Base-by-base conservation (phyloP, 768 basidiomycete genomes). In the Leccinum subgranulosum region DNA sequence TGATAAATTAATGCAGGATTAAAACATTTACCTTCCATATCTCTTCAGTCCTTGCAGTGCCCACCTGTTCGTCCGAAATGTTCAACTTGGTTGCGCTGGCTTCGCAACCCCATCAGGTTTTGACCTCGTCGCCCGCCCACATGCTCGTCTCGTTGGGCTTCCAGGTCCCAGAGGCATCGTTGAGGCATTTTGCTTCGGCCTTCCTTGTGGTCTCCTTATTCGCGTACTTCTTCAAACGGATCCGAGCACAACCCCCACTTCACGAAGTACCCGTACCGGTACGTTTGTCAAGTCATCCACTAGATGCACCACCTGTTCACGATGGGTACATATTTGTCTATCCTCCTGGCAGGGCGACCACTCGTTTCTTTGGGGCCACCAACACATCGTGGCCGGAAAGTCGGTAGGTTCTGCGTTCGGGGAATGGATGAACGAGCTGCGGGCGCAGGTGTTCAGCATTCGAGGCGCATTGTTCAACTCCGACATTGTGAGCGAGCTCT, bases 331-430 rank as follows among this genome's bases (percentile, higher is more conserved):
- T 9, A n/a, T 21, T 7, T 19, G 19, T 51, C 28, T 11, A 23
- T 47, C 41, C 19, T 25, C 11, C 14, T n/a, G 8, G 1, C 29
- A 58, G 57, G 15, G n/a, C 19, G 48, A 33, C 3, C 17, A 14
- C 17, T 58, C 57, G 39, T 28, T 50, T 19, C 41, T 58, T 10
- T 58, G 54, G 57, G 54, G 57, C 17, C 53, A 58, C 27, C 54
- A 56, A 27, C 57, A 49, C 21, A 56, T 34, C 9, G 43, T 23
- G 2, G 49, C 54, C 4, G 57, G 51, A n/a, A 56, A 45, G 27
- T 58, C 57, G n/a, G 54, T 56, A 3, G 57, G 57, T 27, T 8
- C 49, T 6, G 57, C 57, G 5, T 56, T 45, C 12, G 19, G 43
- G 1, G 8, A 8, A 23, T 58, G 54, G 54, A 56, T 58, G 33